Evolutionary conservation across 148 eudicot genomes (phyloP).

Genomic region (Spergularia bocconei): DNA sequence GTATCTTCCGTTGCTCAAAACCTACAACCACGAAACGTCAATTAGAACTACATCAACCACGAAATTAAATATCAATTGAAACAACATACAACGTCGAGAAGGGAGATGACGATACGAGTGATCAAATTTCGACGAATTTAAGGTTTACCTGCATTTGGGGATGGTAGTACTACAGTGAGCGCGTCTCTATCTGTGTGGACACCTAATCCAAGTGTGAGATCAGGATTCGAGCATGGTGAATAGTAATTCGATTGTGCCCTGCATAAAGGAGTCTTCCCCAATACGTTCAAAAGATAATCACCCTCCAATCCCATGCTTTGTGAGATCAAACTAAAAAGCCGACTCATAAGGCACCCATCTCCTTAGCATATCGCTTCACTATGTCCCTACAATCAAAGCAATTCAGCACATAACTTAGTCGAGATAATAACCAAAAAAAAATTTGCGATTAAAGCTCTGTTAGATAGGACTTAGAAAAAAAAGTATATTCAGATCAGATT

Average conservation of each 20-base stretch:
- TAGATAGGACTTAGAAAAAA: too few species aligned
- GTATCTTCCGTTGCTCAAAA: constrained; percentile 31
- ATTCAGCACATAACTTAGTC: neutral
- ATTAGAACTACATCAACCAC: neutral
- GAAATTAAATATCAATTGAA: too few species aligned
- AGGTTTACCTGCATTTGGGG: constrained; percentile 24
- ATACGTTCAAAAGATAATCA: constrained; percentile 8
- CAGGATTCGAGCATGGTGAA: constrained; percentile 51
- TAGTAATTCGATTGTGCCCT: constrained; percentile 42
- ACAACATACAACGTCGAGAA: neutral
- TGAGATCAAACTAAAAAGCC: constrained; percentile 30
- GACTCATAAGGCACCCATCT: constrained; percentile 24
- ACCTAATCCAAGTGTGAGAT: constrained; percentile 45
- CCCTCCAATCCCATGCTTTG: constrained; percentile 30
- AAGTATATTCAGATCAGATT: too few species aligned
- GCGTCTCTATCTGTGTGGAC: constrained; percentile 51
- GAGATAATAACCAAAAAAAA: neutral
- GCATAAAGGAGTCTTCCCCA: constrained; percentile 24
- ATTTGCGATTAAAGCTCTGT: too few species aligned
- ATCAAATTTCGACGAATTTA: neutral
- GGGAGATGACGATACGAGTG: neutral
- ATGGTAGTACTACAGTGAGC: constrained; percentile 38
- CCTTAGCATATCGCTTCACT: constrained; percentile 26
- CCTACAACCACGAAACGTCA: constrained; percentile 13
- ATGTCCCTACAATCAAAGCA: constrained; percentile 4